Conservation (phyloP, 345 rosid genomes). For the Syzygium jambos region DNA sequence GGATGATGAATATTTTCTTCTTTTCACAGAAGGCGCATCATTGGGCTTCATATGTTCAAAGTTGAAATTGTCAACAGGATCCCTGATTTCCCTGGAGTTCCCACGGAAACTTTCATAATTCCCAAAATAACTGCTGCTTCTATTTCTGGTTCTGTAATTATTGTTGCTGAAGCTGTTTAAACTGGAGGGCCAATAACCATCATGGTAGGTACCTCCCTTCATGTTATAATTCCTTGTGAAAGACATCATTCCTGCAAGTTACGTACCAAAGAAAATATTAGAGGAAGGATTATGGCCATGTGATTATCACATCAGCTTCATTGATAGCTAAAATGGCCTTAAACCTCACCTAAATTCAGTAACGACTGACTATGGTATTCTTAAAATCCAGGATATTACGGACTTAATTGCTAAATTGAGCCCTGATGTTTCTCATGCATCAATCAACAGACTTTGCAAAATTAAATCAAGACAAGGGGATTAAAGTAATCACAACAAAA, state of each 20-base stretch:
- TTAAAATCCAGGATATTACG: neutral
- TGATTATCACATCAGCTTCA: neutral
- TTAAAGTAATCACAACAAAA: neutral
- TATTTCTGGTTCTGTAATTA: slow-evolving; percentile 7
- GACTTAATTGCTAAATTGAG: neutral
- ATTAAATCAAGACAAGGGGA: neutral
- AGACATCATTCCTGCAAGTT: slow-evolving; percentile 35
- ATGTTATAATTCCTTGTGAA: slow-evolving; percentile 26
- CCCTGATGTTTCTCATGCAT: neutral
- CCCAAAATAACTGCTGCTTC: slow-evolving; percentile 9
- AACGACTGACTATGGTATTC: neutral
- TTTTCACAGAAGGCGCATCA: slow-evolving; percentile 36
- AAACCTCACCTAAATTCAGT: neutral
- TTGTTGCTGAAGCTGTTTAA: slow-evolving; percentile 15
- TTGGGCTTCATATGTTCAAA: slow-evolving; percentile 17
- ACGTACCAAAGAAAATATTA: neutral
- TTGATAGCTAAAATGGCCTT: neutral
- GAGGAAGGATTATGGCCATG: neutral
- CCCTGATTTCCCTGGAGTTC: slow-evolving; percentile 20
- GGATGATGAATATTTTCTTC: slow-evolving; percentile 48
- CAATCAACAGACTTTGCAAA: neutral
- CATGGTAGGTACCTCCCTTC: slow-evolving; percentile 29
- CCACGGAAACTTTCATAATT: slow-evolving; percentile 13
- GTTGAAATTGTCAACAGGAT: slow-evolving; percentile 3
- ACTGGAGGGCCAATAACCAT: slow-evolving; percentile 16